phyloP scores from a whole-genome alignment of 2,329 filamentous ascomycete species.

The Fusarium luffae region DNA sequence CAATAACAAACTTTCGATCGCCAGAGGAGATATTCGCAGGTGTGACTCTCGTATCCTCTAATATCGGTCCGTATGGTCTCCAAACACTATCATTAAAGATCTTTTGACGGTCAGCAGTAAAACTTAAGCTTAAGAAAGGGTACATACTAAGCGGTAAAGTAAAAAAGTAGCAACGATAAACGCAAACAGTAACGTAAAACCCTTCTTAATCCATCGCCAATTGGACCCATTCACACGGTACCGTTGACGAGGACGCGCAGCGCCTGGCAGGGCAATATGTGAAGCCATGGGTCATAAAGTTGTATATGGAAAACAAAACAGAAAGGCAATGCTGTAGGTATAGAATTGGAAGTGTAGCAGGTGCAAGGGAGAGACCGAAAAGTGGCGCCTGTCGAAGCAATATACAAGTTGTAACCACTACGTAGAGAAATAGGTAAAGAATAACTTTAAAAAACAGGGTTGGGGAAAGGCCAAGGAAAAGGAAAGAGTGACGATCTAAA shows the following conservation, averaged over 20 bases:
- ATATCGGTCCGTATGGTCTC: constrained; percentile 22
- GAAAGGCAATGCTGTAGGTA: background rate
- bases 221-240: constrained; percentile 30
- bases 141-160: constrained; percentile 33
- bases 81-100: constrained; percentile 37
- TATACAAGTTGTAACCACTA: background rate
- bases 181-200: constrained; percentile 1
- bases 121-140: background rate
- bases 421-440: background rate
- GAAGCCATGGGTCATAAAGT: constrained; percentile 35
- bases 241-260: constrained; percentile 28
- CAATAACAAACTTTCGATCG: constrained; percentile 41
- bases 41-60: constrained; percentile 1
- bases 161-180: constrained; percentile 13
- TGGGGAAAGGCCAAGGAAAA: background rate
- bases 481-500: constrained; percentile 4
- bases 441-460: background rate
- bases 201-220: constrained; percentile 29
- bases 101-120: constrained; percentile 16
- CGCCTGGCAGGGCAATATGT: constrained; percentile 28
- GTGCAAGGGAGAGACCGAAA: background rate
- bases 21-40: constrained; percentile 25
- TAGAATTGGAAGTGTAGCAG: background rate
- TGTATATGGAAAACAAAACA: constrained; percentile 3
- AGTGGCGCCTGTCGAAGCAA: background rate